Evolutionary conservation across 805 yeast genomes (phyloP), one percentile per base, ranked within the genome.

Genomic region (Saccharomyces mikatae): DNA sequence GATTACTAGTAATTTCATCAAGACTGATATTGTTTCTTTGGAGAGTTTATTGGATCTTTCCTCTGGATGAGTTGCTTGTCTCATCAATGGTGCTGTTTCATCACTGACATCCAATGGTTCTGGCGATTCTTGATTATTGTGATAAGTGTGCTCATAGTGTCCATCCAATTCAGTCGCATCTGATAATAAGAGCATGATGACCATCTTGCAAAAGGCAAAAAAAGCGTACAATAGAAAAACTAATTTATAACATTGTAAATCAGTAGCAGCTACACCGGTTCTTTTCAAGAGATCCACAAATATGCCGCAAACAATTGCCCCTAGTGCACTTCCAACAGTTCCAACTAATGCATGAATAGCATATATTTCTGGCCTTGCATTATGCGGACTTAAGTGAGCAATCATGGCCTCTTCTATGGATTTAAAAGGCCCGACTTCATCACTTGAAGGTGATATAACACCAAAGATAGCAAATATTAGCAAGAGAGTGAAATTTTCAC

Each of bases 351-450:
- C 84, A 64, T 89, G 88, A 60, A 84, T 74, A 0, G 94, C 94
- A 73, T 82, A 89, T 2, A 88, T 74, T 58, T 82, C 87, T 0
- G 95, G 84, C 48, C 95, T 74, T 54, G 78, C 80, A 52, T 73
- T 74, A 41, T 76, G 77, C 0, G 85, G 82, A 0, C 95, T 85
- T 58, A 89, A 71, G 68, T 87, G 92, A 0, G 96, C 94, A 50
- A 89, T 75, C 44, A 87, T 78, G 1, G 92, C 83, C 64, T 89
- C 96, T 67, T 89, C 96, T 29, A 89, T 82, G 0, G 94, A 81
- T 64, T 87, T 85, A 69, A 89, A 89, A 0, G 96, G 96, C 0
- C 96, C 96, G 0, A 91, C 88, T 64, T 89, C 96, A 63, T 85
- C 90, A 26, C 96, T 96, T 29, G 89, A 82, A 1, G 96, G 94